Conservation (phyloP, 2,329 filamentous ascomycete genomes). For the Trichoderma sp. region DNA sequence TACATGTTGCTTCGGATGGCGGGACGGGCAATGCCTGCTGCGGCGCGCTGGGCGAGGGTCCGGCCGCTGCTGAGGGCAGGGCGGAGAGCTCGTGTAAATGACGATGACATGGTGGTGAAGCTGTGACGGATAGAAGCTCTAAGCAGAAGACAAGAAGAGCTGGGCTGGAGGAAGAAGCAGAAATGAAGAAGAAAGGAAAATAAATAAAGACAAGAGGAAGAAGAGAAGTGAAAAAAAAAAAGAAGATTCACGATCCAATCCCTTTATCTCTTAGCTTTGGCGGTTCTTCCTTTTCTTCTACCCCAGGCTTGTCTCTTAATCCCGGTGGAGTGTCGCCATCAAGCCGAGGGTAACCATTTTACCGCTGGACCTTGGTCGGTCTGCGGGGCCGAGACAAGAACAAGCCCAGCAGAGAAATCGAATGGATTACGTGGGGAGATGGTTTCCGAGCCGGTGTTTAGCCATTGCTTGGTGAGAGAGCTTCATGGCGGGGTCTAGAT, state of each 20-base stretch:
- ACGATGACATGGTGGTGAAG: conserved; percentile 45
- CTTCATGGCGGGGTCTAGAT: conserved; percentile 6
- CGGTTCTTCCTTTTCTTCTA: background rate
- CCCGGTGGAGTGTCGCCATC: conserved; percentile 13
- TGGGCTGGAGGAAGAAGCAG: background rate
- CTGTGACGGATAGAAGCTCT: background rate
- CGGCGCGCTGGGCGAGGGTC: conserved; percentile 40
- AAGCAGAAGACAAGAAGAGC: background rate
- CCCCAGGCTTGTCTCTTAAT: background rate
- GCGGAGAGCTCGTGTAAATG: conserved; percentile 55
- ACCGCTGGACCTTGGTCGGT: background rate
- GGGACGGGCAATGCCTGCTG: conserved; percentile 33
- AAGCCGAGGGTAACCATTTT: conserved; percentile 36
- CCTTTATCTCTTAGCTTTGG: background rate
- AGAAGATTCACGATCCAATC: background rate
- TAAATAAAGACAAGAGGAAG: background rate
- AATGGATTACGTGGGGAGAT: background rate
- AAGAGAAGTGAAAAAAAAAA: background rate
- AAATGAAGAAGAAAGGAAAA: background rate
- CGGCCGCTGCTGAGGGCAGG: conserved; percentile 55
- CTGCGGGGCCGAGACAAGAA: background rate
- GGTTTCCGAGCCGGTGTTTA: conserved; percentile 3
- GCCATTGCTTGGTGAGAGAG: background rate
- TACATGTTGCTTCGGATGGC: conserved; percentile 37
- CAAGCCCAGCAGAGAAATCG: background rate